These are phyloP conservation scores for Cladosporium sp. DNA, from an alignment of 2,329 filamentous ascomycete genomes.

Conservation along the genomic window DNA sequence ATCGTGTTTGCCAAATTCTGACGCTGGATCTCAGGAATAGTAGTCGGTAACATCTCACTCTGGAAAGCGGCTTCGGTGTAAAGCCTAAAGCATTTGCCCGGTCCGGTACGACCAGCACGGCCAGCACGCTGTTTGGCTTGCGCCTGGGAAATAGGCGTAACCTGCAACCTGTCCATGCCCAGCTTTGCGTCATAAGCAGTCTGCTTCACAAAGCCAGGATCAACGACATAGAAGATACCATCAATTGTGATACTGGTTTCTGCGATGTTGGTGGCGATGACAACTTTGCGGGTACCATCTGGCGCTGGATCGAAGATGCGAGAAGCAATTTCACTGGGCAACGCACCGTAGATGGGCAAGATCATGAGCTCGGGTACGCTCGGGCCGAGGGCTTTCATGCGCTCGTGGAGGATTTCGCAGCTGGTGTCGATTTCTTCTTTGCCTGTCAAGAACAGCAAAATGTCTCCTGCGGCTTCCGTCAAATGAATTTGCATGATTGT, in stretches of 20 bases:
- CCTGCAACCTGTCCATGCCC: constrained; percentile 94
- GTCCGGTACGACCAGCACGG: constrained; percentile 88
- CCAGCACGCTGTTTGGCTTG: constrained; percentile 94
- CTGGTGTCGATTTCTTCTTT: constrained; percentile 97
- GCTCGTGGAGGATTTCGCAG: constrained; percentile 87
- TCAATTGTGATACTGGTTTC: constrained; percentile 98
- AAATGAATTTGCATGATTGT: constrained; percentile 99
- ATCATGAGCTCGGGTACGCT: constrained; percentile 90
- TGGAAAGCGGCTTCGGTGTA: constrained; percentile 96
- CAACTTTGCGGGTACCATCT: constrained; percentile 81
- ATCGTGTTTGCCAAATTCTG: constrained; percentile 93
- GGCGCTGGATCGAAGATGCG: constrained; percentile 93
- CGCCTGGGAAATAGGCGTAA: constrained; percentile 94
- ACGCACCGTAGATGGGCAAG: constrained; percentile 90
- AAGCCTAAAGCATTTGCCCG: constrained; percentile 91
- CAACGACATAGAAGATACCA: constrained; percentile 94
- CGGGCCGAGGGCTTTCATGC: constrained; percentile 92
- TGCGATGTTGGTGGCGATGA: constrained; percentile 97
- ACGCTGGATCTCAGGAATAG: constrained; percentile 93
- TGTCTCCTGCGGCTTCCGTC: constrained; percentile 87
- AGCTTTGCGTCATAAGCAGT: constrained; percentile 96
- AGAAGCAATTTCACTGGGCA: constrained; percentile 91
- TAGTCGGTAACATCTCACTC: constrained; percentile 94
- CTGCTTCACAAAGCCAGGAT: constrained; percentile 97
- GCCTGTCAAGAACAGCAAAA: constrained; percentile 93